These are phyloP conservation scores for Bonia amplexicaulis DNA, from an alignment of 176 grass and related monocot genomes.

Conservation along the genomic window DNA sequence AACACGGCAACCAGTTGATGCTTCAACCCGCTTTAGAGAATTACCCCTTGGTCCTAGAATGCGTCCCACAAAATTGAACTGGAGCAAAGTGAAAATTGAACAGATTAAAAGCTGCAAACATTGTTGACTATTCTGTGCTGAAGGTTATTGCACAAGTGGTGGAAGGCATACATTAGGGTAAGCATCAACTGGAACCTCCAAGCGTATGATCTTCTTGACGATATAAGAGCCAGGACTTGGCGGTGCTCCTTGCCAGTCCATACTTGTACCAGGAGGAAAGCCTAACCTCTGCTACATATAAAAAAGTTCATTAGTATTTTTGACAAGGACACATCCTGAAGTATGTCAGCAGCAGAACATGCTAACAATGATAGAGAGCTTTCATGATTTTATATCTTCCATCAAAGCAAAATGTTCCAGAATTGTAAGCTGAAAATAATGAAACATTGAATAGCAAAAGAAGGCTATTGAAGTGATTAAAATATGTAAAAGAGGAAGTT, in stretches of 20 bases:
- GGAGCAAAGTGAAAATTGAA: slow-evolving; percentile 18
- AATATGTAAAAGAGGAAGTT: neutral
- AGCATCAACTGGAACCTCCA: slow-evolving; percentile 77
- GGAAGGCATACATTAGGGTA: slow-evolving; percentile 68
- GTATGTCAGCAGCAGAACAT: slow-evolving; percentile 27
- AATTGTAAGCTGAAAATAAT: neutral
- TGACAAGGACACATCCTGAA: neutral
- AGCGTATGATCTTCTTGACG: slow-evolving; percentile 80
- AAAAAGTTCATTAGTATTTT: neutral
- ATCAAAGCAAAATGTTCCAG: neutral
- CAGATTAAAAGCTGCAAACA: slow-evolving; percentile 1
- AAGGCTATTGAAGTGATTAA: neutral
- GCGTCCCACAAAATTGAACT: slow-evolving; percentile 94
- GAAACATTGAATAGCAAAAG: neutral
- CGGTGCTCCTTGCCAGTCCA: slow-evolving; percentile 85
- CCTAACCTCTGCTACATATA: slow-evolving; percentile 54
- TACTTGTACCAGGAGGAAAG: slow-evolving; percentile 59
- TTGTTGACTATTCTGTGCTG: neutral
- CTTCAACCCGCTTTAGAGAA: slow-evolving; percentile 81
- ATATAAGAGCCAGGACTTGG: slow-evolving; percentile 68
- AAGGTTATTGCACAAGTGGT: slow-evolving; percentile 1
- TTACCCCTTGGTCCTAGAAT: slow-evolving; percentile 76
- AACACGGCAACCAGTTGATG: slow-evolving; percentile 82
- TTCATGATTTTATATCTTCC: neutral
- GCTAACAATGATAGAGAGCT: neutral